Evolutionary conservation across 805 yeast species (phyloP).

Genomic region (Cyberlindnera misumaiensis): DNA sequence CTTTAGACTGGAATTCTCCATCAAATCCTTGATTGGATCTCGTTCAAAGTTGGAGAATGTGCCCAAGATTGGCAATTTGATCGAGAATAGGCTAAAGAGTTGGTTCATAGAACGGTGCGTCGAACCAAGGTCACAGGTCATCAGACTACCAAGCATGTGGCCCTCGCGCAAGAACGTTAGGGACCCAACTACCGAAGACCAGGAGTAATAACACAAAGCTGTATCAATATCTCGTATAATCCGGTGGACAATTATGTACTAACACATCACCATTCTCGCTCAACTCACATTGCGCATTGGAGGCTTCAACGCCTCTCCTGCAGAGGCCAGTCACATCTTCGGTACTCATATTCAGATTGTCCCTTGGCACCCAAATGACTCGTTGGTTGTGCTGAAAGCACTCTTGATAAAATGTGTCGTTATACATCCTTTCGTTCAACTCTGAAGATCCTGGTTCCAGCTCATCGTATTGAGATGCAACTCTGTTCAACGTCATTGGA

Average conservation of each 20-base stretch:
- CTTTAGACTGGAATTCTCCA: constrained; percentile 79
- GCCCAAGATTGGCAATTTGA: constrained; percentile 80
- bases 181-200: constrained; percentile 23
- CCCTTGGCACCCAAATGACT: constrained; percentile 23
- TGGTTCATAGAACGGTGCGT: constrained; percentile 94
- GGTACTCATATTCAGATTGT: constrained; percentile 11
- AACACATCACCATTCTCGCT: constrained; percentile 20
- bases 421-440: constrained; percentile 3
- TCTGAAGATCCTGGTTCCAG: constrained; percentile 2
- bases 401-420: constrained; percentile 21
- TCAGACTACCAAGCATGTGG: constrained; percentile 83
- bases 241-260: constrained; percentile 19
- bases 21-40: constrained; percentile 88
- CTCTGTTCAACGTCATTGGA: constrained; percentile 25
- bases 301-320: constrained; percentile 17
- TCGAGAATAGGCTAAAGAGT: constrained; percentile 73
- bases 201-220: constrained; percentile 11
- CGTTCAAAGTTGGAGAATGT: constrained; percentile 87
- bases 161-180: constrained; percentile 58
- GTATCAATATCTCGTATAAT: constrained; percentile 4
- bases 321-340: constrained; percentile 14
- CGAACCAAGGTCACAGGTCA: constrained; percentile 86
- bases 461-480: background rate
- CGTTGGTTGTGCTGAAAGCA: constrained; percentile 18
- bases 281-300: constrained; percentile 14